These are phyloP conservation scores for Epichloe coenophiala DNA, from an alignment of 2,329 filamentous ascomycete genomes.

Conservation along the genomic window DNA sequence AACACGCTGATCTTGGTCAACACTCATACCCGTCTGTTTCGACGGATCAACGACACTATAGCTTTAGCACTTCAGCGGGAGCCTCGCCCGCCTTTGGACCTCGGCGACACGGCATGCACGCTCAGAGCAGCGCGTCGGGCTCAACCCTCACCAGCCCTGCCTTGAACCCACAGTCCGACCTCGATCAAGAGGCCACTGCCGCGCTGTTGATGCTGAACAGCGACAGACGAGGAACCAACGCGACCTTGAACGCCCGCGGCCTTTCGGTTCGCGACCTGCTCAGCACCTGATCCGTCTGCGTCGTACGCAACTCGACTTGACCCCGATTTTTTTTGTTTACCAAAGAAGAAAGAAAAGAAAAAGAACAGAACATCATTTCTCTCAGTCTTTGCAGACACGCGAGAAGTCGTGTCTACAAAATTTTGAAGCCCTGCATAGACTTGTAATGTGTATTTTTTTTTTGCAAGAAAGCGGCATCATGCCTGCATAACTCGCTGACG, in stretches of 20 bases:
- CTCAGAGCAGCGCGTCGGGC: constrained; percentile 27
- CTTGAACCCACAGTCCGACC: constrained; percentile 39
- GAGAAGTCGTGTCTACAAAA: too few relatives aligned
- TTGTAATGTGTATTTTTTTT: too few relatives aligned
- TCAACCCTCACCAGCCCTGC: constrained; percentile 47
- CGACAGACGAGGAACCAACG: constrained; percentile 46
- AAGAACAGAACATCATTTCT: neutral
- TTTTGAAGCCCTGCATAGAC: too few relatives aligned
- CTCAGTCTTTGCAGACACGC: too few relatives aligned
- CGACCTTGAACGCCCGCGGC: constrained; percentile 24
- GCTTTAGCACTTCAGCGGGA: constrained; percentile 34
- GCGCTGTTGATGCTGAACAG: constrained; percentile 79
- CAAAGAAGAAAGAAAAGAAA: neutral
- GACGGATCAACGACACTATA: constrained; percentile 36
- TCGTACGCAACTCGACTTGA: neutral
- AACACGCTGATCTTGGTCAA: constrained; percentile 30
- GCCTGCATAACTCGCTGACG: neutral
- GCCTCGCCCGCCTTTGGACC: constrained; percentile 46
- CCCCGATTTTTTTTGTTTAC: neutral
- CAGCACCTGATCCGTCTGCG: constrained; percentile 26
- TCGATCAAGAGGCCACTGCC: constrained; percentile 69
- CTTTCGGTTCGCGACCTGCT: constrained; percentile 42
- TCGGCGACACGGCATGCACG: constrained; percentile 23
- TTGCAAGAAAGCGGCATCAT: neutral
- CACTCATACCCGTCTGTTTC: constrained; percentile 41